Evolutionary conservation across 768 basidiomycete species (phyloP), one percentile per base, ranked within the genome.

Genomic region (Cyathus striatus): DNA sequence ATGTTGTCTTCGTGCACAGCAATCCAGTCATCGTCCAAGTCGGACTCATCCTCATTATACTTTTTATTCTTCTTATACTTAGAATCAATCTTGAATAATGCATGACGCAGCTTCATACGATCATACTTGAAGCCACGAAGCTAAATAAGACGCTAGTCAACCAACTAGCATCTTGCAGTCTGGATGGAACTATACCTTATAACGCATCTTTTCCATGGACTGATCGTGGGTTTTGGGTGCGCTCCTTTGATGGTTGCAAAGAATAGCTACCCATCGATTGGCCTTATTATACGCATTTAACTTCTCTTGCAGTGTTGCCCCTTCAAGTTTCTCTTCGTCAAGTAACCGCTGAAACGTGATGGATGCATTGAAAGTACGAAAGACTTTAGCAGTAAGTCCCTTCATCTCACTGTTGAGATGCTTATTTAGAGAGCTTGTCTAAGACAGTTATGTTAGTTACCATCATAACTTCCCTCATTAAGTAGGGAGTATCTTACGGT

Each of bases 301-400:
- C 68, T 96, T 97, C 70, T 99, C 95, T 54, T 93, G 90, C n/a
- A 90, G 70, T 2, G 87, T 83, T 1, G 79, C 83, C 51, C 81
- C 69, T 51, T 73, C 69, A 33, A 76, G 59, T 5, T 63, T 57
- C 41, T 79, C 78, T 48, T 82, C 75, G 52, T 94, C 90, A 47
- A 98, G 70, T 49, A 95, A 82, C 35, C 87, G 73, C 59, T 98
- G 92, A 72, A 98, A 96, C 2, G 95, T 96, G 59, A 81, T 83
- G 20, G 96, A 98, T 18, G 96, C 96, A 57, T 99, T 99, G 70
- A 89, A 99, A 40, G 96, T 99, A 91, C 96, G 95, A 75, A 99
- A 99, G 21, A 99, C 96, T 62, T 99, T 99, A 45, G 96, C 96
- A 0, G 96, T 95, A 21, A 99, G 76, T 14, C 96, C 96, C 48